These are phyloP conservation scores for Aspergillus pseudoglaucus DNA, from an alignment of 2,329 filamentous ascomycete species.

Conservation along the genomic window DNA sequence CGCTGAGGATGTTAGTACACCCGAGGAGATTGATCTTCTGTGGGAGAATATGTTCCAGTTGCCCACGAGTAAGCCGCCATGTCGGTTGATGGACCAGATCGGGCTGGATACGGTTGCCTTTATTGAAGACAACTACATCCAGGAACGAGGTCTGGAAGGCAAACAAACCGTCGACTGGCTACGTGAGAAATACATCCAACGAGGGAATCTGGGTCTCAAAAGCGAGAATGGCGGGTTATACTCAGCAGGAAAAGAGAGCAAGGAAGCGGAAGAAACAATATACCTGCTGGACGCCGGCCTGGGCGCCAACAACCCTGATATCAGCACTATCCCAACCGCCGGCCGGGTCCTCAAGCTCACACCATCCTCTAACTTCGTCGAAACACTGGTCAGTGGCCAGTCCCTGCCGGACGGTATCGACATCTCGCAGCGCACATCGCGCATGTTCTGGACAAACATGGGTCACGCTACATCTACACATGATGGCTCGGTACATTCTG, in stretches of 20 bases:
- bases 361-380: conserved; percentile 10
- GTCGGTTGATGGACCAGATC: conserved; percentile 43
- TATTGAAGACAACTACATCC: conserved; percentile 49
- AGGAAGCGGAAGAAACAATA: conserved; percentile 4
- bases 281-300: conserved; percentile 20
- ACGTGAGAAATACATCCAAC: conserved; percentile 38
- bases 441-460: conserved; percentile 50
- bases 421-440: conserved; percentile 24
- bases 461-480: conserved; percentile 28
- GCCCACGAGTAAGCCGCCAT: conserved; percentile 19
- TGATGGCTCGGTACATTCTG: conserved; percentile 40
- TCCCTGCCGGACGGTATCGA: conserved; percentile 43
- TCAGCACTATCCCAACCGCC: conserved; percentile 5
- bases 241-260: conserved; percentile 13
- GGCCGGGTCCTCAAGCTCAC: conserved; percentile 8
- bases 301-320: conserved; percentile 11
- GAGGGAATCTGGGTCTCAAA: conserved; percentile 41
- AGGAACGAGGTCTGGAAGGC: conserved; percentile 38
- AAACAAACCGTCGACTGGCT: conserved; percentile 41
- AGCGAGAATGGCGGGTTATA: conserved; percentile 35
- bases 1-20: conserved; percentile 43
- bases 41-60: conserved; percentile 31
- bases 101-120: conserved; percentile 49
- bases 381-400: conserved; percentile 11
- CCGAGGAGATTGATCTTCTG: conserved; percentile 44